Evolutionary conservation across 2,329 filamentous ascomycete genomes (phyloP), one percentile per base, ranked within the genome.

Genomic region (Sporothrix brasiliensis): DNA sequence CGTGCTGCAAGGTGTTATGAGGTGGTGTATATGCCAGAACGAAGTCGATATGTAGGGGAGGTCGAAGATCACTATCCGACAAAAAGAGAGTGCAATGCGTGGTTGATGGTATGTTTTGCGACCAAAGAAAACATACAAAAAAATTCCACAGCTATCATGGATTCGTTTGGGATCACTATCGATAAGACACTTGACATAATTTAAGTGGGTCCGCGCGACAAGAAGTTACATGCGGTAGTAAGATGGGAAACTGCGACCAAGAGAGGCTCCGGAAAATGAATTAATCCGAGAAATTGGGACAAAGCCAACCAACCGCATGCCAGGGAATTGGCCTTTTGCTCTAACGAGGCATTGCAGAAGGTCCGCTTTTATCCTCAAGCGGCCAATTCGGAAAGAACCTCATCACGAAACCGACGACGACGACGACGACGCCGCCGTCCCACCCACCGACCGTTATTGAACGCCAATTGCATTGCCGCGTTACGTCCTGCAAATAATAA

Each of bases 301-400:
- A 69, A 30, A 11, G 66, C 54, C 58, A 58, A 58, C 72, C 72
- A 73, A 73, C 70, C 63, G 56, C 19, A 71, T 6, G 60, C 63
- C 54, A 61, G 72, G 30, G 67, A 73, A 72, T 70, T 71, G 39
- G 68, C 52, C 66, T 58, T 68, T 49, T 13, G 44, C 63, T 7
- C 19, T 34, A 19, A 34, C 58, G 7, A 47, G 41, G 39, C 16
- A 34, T 21, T 11, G 9, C 34, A 61, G 58, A 41, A 44, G 58
- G n/a, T 58, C 66, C 56, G 70, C 61, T 60, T 63, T 69, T 50
- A 11, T 49, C 24, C 14, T 58, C 16, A 16, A 7, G 66, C 44
- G 24, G 27, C 34, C 65, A 41, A 24, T 63, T 52, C 49, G 63
- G 27, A 66, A 67, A 68, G 65, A 53, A 68, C 58, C 67, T 69